These are phyloP conservation scores for Albifimbria verrucaria DNA, from an alignment of 2,329 filamentous ascomycete species.

Conservation along the genomic window DNA sequence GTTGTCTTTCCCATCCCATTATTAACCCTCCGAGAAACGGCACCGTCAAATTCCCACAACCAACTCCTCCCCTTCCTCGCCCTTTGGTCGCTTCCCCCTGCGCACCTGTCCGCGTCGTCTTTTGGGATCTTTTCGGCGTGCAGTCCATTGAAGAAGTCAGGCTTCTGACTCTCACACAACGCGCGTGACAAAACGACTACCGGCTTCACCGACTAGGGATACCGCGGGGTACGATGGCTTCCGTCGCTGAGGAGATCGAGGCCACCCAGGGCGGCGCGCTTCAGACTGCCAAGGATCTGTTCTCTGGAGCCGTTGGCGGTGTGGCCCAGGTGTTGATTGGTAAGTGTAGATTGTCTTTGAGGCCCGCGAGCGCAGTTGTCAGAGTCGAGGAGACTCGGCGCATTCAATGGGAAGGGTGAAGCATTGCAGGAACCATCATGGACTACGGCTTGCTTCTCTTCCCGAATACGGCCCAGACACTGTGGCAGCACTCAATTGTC, in stretches of 20 bases:
- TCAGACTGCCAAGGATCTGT: conserved; percentile 82
- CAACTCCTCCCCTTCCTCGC: background rate
- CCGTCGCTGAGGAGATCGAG: conserved; percentile 33
- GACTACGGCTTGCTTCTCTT: too few relatives aligned
- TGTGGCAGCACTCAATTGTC: too few relatives aligned
- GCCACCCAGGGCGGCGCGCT: conserved; percentile 32
- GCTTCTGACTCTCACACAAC: background rate
- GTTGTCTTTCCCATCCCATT: too few relatives aligned
- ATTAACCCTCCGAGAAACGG: background rate
- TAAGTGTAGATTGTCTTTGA: conserved; percentile 42
- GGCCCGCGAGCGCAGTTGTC: background rate
- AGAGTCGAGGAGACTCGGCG: background rate
- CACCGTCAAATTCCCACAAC: background rate
- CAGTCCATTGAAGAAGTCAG: background rate
- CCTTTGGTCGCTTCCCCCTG: background rate
- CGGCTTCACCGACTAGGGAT: conserved; percentile 3
- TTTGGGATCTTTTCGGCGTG: conserved; percentile 5
- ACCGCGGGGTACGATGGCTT: conserved; percentile 30
- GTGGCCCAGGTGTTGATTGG: conserved; percentile 92
- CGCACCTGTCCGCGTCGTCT: conserved; percentile 7
- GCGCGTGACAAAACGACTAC: background rate
- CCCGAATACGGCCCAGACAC: too few relatives aligned
- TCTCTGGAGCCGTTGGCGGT: conserved; percentile 85
- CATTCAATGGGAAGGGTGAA: too few relatives aligned
- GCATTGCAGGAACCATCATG: too few relatives aligned